Evolutionary conservation across 495 filamentous ascomycete species (phyloP).

Genomic region (Lepidopterella palustris): DNA sequence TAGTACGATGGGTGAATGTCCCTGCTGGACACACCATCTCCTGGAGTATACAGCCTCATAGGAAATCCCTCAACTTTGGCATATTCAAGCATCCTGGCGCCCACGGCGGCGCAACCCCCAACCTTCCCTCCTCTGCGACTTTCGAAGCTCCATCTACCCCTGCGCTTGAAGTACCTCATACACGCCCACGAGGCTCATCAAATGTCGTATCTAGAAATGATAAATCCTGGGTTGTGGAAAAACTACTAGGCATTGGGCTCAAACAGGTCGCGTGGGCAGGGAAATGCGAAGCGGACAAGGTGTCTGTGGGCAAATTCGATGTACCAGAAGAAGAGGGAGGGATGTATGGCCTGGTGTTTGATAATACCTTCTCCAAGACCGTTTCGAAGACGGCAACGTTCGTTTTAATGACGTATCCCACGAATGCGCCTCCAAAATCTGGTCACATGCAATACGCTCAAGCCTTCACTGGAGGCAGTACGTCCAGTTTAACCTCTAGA

Average conservation of each 20-base stretch:
- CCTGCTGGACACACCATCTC: slow-evolving; percentile 85
- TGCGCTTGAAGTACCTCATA: slow-evolving; percentile 36
- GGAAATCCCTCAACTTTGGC: slow-evolving; percentile 96
- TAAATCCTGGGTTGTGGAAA: slow-evolving; percentile 63
- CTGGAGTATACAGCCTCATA: slow-evolving; percentile 95
- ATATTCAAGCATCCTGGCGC: slow-evolving; percentile 92
- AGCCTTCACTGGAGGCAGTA: slow-evolving; percentile 40
- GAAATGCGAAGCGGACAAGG: slow-evolving; percentile 92
- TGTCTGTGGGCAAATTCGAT: slow-evolving; percentile 84
- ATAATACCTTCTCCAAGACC: slow-evolving; percentile 97
- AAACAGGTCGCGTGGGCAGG: slow-evolving; percentile 83
- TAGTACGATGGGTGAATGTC: slow-evolving; percentile 94
- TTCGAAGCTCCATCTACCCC: slow-evolving; percentile 43
- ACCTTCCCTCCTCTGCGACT: slow-evolving; percentile 44
- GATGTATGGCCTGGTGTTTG: slow-evolving; percentile 95
- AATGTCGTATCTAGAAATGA: slow-evolving; percentile 41
- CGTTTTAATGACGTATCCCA: slow-evolving; percentile 88
- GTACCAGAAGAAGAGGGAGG: slow-evolving; percentile 66
- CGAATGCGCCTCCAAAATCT: slow-evolving; percentile 71
- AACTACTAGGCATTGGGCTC: slow-evolving; percentile 76
- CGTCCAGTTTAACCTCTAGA: slow-evolving; percentile 45
- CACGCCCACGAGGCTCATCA: slow-evolving; percentile 12
- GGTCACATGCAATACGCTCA: slow-evolving; percentile 58
- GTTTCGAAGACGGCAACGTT: slow-evolving; percentile 91
- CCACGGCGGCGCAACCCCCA: slow-evolving; percentile 45